Evolutionary conservation across 768 basidiomycete genomes (phyloP), one percentile per base, ranked within the genome.

Genomic region (Boletus vinaceobasis): DNA sequence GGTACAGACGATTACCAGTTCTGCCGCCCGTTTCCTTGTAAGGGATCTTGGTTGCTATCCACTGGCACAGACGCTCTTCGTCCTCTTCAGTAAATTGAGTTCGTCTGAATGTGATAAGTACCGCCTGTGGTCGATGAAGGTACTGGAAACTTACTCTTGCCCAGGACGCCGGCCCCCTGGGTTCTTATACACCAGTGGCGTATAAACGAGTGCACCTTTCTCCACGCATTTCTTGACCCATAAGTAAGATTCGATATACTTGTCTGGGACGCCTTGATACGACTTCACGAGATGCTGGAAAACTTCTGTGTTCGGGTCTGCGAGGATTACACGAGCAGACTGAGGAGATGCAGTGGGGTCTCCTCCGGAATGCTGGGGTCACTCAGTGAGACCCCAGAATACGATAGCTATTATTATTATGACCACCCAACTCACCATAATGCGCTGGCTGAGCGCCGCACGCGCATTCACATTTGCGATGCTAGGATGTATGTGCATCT

Each of bases 141-240:
- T 11, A 17, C 19, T 17, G 11, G 21, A 36, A 48, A 71, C 84
- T 50, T 57, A 90, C 90, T 90, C 88, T 78, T 90, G 88, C 42
- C 89, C 90, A 26, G 88, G 80, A 35, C 88, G 80, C 53, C 90
- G 77, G 5, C 90, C 90, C 14, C 90, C 90, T 8, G 88, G 88
- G 59, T 92, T 91, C 70, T 90, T 90, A 71, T 89, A 90, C 1
- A 90, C 83, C 35, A 88, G 72, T 0, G 88, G 88, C 1, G 89
- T 90, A 60, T 84, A 90, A 39, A 79, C 68, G 23, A 89, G 73
- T 7, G 77, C 63, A 2, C 85, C 81, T 56, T 78, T 84, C 61
- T 89, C 88, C 47, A 90, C 82, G 55, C 89, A 91, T 63, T 86
- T 87, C 72, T 89, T 89, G 47, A 92, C 86, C 90, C 90, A 92